Evolutionary conservation across 352 stramenopile species (phyloP).

Genomic region (Pythium rishiriense): DNA sequence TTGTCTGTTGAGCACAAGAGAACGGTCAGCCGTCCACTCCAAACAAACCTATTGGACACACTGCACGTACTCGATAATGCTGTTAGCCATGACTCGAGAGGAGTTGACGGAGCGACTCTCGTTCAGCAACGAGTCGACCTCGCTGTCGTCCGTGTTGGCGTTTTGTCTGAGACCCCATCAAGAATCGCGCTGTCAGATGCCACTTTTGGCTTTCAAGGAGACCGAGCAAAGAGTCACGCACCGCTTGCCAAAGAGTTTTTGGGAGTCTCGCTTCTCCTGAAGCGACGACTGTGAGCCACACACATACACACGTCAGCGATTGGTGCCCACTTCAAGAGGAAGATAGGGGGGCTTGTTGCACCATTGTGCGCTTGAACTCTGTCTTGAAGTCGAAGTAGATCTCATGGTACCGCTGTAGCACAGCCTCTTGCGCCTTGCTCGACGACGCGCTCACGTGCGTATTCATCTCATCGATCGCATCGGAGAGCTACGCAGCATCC

Average conservation of each 20-base stretch:
- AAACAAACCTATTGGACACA: conserved; percentile 1
- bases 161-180: conserved; percentile 36
- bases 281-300: conserved; percentile 46
- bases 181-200: background rate
- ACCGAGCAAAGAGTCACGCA: conserved; percentile 20
- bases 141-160: conserved; percentile 52
- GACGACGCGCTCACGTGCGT: conserved; percentile 65
- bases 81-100: conserved; percentile 78
- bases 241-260: conserved; percentile 83
- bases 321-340: background rate
- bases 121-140: conserved; percentile 81
- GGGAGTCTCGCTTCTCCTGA: conserved; percentile 81
- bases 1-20: conserved; percentile 48
- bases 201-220: background rate
- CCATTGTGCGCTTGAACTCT: conserved; percentile 92
- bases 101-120: conserved; percentile 80
- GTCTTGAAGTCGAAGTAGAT: conserved; percentile 95
- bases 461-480: conserved; percentile 88
- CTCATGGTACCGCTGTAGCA: conserved; percentile 95
- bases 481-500: conserved; percentile 49
- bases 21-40: background rate
- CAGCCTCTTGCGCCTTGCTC: conserved; percentile 80
- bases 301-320: background rate
- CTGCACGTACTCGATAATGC: conserved; percentile 72
- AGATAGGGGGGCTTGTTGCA: conserved; percentile 33